Evolutionary conservation across 768 basidiomycete species (phyloP), one percentile per base, ranked within the genome.

Genomic region (Russula brevipes): DNA sequence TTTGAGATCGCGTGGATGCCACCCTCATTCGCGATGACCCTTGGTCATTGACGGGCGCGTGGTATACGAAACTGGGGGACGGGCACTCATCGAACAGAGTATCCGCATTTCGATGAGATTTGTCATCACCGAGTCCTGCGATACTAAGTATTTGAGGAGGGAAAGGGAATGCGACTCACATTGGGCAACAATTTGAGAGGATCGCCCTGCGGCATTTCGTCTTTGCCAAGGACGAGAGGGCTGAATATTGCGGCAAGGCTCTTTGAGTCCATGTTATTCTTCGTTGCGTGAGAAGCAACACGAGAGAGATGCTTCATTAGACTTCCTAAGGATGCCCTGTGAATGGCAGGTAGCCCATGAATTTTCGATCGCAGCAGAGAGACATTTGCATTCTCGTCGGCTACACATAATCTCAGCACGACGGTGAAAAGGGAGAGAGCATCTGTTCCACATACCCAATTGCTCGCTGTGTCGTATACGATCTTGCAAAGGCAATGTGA

Each of bases 191-290:
- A 1, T 59, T 77, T 87, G 24, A 95, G 76, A 17, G 94, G 78
- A 71, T 94, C 90, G 0, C 82, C 85, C 72, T 89, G 89, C 4
- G 89, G 86, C 60, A 93, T 80, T 65, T 95, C 91, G 65, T 97
- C 94, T 73, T 95, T 92, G 6, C 94, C 94, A 67, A 97, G 94
- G 53, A 97, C 84, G 30, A 93, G 91, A 9, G 85, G 80, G 19
- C 89, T 88, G 75, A 96, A 95, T 3, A 94, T 87, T 51, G 96
- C 94, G 4, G 93, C 91, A 24, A 97, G 77, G 71, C 96, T 97
- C 78, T 88, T 93, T 3, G 87, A 79, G 69, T 94, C 94, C 94
- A 97, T 97, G 75, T 95, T 96, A 72, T 95, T 97, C 71, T 82
- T 85, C 33, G 87, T 84, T 24, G 80, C 79, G 39, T 79, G 78